Base-by-base conservation (phyloP, 1,284 basidiomycete species). In the Cutaneotrichosporon dermatis region DNA sequence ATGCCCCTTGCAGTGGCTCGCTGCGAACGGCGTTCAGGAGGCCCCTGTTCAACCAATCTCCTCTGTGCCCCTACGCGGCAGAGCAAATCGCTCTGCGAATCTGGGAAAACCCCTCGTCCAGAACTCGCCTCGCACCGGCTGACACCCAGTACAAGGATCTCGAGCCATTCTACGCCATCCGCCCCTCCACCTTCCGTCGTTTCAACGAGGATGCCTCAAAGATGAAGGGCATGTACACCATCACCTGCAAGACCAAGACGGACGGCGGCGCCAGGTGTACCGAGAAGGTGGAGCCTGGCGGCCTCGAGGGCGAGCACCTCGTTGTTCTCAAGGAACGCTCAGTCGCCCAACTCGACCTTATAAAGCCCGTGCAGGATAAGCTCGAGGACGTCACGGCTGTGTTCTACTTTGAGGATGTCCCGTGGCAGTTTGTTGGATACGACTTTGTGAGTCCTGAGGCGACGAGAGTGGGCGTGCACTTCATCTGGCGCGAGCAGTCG, bases 341-440 rank as follows among this genome's bases (percentile, higher is more conserved):
- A 0, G 63, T 65, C 33, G 71, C 64, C 12, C 75, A 76, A 64
- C 59, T 75, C 50, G 62, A 57, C 3, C 58, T 77, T 6, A 46
- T 77, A 44, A 49, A 65, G 33, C 68, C 66, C 6, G 25, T 25
- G 25, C 61, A 76, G 4, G 63, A 71, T 51, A 57, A 58, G n/a
- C 57, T 73, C 42, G 71, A 74, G 39, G 65, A 67, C 41, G 61
- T 75, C 39, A 61, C 70, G 25, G 72, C 69, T 16, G 69, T 71
- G 10, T 74, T 75, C 50, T 75, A 69, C 54, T 67, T 65, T 50
- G 72, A 76, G 61, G 76, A 77, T 64, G 73, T 66, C 12, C 76
- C 76, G 6, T 75, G 70, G 67, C 75, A 77, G 54, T 75, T 77
- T 63, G 70, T 73, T 6, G 75, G 73, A 6, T 69, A 77, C 60